Percentiles rank a stretch among this genome's conserved stretches.
These are phyloP conservation scores for Somion occarium DNA, from an alignment of 1,284 basidiomycete species.

Conservation along the genomic window DNA sequence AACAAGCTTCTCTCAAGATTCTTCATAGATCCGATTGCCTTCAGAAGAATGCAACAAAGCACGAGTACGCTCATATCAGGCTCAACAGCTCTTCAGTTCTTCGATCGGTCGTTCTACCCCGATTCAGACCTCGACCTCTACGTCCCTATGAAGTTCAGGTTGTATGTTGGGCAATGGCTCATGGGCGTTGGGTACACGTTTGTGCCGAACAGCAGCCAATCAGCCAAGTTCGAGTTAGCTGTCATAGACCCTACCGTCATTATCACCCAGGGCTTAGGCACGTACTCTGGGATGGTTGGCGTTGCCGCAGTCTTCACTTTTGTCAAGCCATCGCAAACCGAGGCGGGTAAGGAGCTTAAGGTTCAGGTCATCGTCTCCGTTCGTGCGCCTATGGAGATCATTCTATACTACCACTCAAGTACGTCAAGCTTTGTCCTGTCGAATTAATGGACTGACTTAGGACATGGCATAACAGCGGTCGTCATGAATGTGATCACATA, in stretches of 20 bases:
- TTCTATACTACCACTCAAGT: slow-evolving; percentile 15
- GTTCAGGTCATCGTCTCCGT: slow-evolving; percentile 12
- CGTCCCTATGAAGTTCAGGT: slow-evolving; percentile 1
- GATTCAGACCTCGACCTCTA: slow-evolving; percentile 47
- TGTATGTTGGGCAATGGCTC: slow-evolving; percentile 20
- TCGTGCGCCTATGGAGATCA: slow-evolving; percentile 9
- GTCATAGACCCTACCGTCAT: slow-evolving; percentile 7
- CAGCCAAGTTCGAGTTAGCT: slow-evolving; percentile 14
- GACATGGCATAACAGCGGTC: slow-evolving; percentile 15
- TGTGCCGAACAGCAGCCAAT: slow-evolving; percentile 17
- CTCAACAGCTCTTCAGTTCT: slow-evolving; percentile 45
- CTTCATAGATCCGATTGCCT: slow-evolving; percentile 28
- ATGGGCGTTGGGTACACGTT: slow-evolving; percentile 18
- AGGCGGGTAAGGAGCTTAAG: slow-evolving; percentile 3
- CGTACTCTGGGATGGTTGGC: background rate
- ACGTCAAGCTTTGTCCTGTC: background rate
- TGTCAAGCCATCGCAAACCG: background rate
- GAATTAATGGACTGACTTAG: background rate
- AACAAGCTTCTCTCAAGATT: slow-evolving; percentile 21
- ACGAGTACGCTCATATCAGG: slow-evolving; percentile 45
- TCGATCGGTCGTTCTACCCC: slow-evolving; percentile 38
- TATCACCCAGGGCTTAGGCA: background rate
- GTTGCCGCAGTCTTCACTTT: slow-evolving; percentile 11
- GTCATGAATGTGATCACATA: slow-evolving; percentile 26
- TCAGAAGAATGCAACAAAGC: slow-evolving; percentile 38